Base-by-base conservation (phyloP, 2,329 filamentous ascomycete species). In the Pseudopyrenochaeta lycopersici region DNA sequence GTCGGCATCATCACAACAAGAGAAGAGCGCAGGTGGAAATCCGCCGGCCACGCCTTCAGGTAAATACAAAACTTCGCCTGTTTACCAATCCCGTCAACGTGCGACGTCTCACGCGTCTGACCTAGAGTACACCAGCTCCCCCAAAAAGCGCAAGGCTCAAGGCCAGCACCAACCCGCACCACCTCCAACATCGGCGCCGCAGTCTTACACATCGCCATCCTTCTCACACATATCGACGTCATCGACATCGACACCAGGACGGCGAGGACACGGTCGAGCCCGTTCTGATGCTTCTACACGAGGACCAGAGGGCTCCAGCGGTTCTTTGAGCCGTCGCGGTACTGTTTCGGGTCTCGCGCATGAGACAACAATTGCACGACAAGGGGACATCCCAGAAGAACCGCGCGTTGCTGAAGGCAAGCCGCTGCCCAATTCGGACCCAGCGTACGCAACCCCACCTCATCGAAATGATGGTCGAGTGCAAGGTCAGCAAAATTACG, bases 91-190 rank as follows among this genome's bases (percentile, higher is more conserved):
- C 58, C 77, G 76, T 64, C 76, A 78, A 63, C 78, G 87, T 86
- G 81, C 77, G 67, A 57, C 72, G 72, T 72, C 77, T 67, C 69
- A 82, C 76, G 63, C 78, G 76, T 76, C 80, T 78, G 75, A 81
- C 78, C 74, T 80, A 74, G 86, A 89, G 70, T 84, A 87, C 75
- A 86, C 87, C 70, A 90, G 90, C 73, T 91, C 90, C 57, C 91
- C 91, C 29, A 90, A 90, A 74, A 96, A 96, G 80, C 88, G 92
- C 68, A 96, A 96, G 78, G 88, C 90, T 36, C 77, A 81, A 68
- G 81, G 82, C 23, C 75, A 76, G 29, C 84, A 86, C 63, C 78
- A 79, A 54, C 72, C 80, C 50, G 77, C 79, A 51, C 82, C 83
- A 36, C 76, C 80, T 18, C 83, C 83, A 17, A 79, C 82, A 46